Percentiles rank a stretch among this genome's conserved stretches.
Evolutionary conservation across 345 rosid species (phyloP).

Genomic region (Hibiscus syriacus): DNA sequence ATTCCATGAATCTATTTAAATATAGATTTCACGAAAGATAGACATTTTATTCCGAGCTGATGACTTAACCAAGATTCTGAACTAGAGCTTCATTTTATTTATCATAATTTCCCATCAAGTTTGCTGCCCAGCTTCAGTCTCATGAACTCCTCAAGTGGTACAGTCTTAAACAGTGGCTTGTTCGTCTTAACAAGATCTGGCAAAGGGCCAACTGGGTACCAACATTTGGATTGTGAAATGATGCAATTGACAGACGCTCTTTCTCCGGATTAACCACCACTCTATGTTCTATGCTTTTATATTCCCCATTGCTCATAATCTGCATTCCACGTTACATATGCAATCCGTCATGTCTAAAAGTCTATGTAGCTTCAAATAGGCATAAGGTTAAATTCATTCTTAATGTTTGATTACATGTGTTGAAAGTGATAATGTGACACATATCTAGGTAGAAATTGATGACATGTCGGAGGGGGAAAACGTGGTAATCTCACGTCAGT

Average conservation of each 20-base stretch:
- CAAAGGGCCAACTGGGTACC: slow-evolving; percentile 24
- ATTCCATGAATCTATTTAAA: too few species aligned
- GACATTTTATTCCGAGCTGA: too few species aligned
- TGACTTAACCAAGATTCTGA: background rate
- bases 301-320: slow-evolving; percentile 9
- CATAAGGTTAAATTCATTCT: too few species aligned
- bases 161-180: slow-evolving; percentile 15
- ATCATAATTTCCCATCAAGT: slow-evolving; percentile 31
- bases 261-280: background rate
- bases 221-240: slow-evolving; percentile 20
- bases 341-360: too few species aligned
- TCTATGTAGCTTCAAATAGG: too few species aligned
- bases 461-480: too few species aligned
- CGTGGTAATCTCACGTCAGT: too few species aligned
- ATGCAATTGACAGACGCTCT: slow-evolving; percentile 4
- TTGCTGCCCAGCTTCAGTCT: slow-evolving; percentile 14
- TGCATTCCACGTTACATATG: too few species aligned
- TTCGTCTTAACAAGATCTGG: slow-evolving; percentile 8
- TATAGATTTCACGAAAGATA: too few species aligned
- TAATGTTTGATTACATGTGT: too few species aligned
- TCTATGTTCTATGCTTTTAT: slow-evolving; percentile 10
- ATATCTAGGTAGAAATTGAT: too few species aligned
- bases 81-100: slow-evolving; percentile 16
- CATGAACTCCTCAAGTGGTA: slow-evolving; percentile 2
- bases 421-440: too few species aligned